Evolutionary conservation across 2,329 filamentous ascomycete genomes (phyloP).

Genomic region (Aureobasidium melanogenum): DNA sequence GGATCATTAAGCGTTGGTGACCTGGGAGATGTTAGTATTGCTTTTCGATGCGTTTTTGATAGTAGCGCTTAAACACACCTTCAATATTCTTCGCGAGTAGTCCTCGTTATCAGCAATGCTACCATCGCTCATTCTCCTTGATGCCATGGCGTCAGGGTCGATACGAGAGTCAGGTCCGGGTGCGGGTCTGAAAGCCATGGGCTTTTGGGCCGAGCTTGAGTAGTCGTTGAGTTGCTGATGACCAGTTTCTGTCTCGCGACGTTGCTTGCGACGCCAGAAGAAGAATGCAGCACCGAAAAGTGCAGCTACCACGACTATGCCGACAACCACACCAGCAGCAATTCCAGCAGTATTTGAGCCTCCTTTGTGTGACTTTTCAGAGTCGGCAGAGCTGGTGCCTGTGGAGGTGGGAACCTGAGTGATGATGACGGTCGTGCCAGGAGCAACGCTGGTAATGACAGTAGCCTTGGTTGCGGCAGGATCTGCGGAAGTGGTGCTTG

Average conservation of each 20-base stretch:
- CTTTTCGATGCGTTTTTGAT: constrained; percentile 14
- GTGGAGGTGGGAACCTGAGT: constrained; percentile 23
- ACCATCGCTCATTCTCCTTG: constrained; percentile 80
- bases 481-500: background rate
- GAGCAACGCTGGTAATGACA: constrained; percentile 24
- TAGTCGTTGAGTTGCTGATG: constrained; percentile 73
- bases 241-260: constrained; percentile 66
- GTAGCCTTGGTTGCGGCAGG: constrained; percentile 17
- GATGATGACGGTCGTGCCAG: constrained; percentile 27
- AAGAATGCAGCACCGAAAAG: constrained; percentile 63
- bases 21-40: constrained; percentile 11
- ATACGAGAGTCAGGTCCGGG: constrained; percentile 71
- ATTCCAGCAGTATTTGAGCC: constrained; percentile 61
- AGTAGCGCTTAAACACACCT: constrained; percentile 49
- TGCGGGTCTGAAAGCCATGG: constrained; percentile 29
- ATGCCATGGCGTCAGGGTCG: constrained; percentile 72
- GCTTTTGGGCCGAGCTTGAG: constrained; percentile 58
- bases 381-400: constrained; percentile 45
- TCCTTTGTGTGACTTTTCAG: constrained; percentile 33
- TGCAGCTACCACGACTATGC: constrained; percentile 60
- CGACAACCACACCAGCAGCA: constrained; percentile 79
- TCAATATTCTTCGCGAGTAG: constrained; percentile 89
- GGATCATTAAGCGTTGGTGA: constrained; percentile 15
- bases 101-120: constrained; percentile 97
- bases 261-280: constrained; percentile 65